Evolutionary conservation across 148 eudicot species (phyloP), one percentile per base, ranked within the genome.

Genomic region (Persicaria tinctoria): DNA sequence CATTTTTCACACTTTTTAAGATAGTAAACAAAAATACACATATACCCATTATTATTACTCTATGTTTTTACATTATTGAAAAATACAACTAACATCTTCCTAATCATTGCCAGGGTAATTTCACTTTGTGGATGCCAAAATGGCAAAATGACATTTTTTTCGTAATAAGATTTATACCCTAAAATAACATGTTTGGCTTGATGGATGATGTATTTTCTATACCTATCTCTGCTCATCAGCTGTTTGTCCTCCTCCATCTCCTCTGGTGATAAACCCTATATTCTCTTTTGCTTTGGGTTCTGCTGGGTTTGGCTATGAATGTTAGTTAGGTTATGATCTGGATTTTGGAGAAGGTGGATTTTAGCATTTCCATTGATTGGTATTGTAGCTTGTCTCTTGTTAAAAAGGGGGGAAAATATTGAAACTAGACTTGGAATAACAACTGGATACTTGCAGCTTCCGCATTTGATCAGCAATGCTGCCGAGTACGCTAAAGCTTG

Each of bases 401-500:
- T 55, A 55, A n/a, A 54, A 3, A 5, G 64, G 10, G 18, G 4
- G 5, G 32, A 50, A 59, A 6, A 32, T 4, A 17, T 4, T 59
- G 38, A 59, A 59, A 18, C 5, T 59, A 32, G 38, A 18, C 20
- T 59, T 9, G 32, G 23, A 27, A 63, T 63, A 59, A 59, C 64
- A 9, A 5, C 14, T 76, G 76, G 77, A 70, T 57, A 55, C 55
- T 73, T 82, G 50, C 85, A 91, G 97, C 80, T 91, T 72, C 85
- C 79, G 81, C 90, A 83, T 59, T 81, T 83, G 85, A 78, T 85
- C 45, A 76, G 44, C 75, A 87, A 80, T 79, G 97, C 90, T 10
- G 90, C 87, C 20, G 88, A 81, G 46, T 86, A 70, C 84, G 93
- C 89, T 81, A 85, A 79, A 72, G 74, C 70, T 72, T 91, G 97